These are phyloP conservation scores for Lolium multiflorum DNA, from an alignment of 176 grass and related monocot species.

Conservation along the genomic window DNA sequence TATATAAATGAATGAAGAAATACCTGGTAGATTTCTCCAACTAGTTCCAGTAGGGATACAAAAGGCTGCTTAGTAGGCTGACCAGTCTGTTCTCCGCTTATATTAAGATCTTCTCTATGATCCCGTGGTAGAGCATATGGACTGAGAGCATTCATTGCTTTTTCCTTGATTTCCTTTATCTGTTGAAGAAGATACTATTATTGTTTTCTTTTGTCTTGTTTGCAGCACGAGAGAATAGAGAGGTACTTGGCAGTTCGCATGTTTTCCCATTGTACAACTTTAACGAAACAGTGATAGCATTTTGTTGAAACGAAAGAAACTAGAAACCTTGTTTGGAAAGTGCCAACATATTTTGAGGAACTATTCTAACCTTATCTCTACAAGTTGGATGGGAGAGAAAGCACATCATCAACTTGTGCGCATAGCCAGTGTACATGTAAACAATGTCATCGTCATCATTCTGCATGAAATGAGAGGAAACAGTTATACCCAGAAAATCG, in stretches of 20 bases:
- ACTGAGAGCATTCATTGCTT: constrained; percentile 83
- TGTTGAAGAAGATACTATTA: constrained; percentile 51
- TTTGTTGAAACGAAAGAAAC: constrained; percentile 21
- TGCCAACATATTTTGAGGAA: constrained; percentile 25
- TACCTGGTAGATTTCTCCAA: constrained; percentile 95
- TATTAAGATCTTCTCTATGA: constrained; percentile 58
- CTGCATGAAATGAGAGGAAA: constrained; percentile 64
- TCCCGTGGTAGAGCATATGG: constrained; percentile 56
- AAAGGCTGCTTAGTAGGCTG: constrained; percentile 61
- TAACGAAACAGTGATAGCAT: neutral
- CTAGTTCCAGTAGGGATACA: constrained; percentile 86
- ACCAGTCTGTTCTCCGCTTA: constrained; percentile 53
- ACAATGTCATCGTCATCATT: constrained; percentile 94
- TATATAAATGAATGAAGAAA: constrained; percentile 36
- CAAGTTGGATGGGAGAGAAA: constrained; percentile 90
- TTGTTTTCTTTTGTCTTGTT: constrained; percentile 1
- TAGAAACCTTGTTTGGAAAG: constrained; percentile 11
- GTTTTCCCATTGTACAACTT: neutral
- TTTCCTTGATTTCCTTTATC: constrained; percentile 98
- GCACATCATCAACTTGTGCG: constrained; percentile 97
- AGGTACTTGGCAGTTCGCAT: neutral
- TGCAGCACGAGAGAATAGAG: neutral
- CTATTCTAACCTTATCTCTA: constrained; percentile 78
- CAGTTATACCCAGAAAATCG: constrained; percentile 12
- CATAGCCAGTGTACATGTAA: constrained; percentile 93